Base-by-base conservation (phyloP, 1,139 yeast species). In the Yamadazyma trypodendri region DNA sequence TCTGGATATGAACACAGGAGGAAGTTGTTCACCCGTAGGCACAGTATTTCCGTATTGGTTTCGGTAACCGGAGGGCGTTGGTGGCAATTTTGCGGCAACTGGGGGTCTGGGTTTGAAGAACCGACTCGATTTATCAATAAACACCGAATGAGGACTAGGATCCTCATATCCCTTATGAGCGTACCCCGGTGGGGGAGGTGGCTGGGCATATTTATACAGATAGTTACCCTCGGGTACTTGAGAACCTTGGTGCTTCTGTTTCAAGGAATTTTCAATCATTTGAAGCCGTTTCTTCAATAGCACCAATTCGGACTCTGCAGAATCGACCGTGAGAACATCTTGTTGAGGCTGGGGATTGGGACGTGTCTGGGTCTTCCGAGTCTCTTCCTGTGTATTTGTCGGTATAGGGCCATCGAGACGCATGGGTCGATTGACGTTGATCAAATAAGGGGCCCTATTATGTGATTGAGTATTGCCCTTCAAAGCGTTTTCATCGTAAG, bases 401-500 rank as follows among this genome's bases (percentile, higher is more conserved):
- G 28, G 28, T 4, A 7, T 24, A 12, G 20, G 12, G 20, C 20
- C 20, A 13, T 9, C 14, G 10, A 27, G 29, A 8, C 29, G 18
- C n/a, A 60, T 45, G 6, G 66, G 67, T 27, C 45, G 53, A 27
- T 46, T 53, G 4, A 63, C 65, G 42, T 63, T 55, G 9, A 46
- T 39, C 22, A 57, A 42, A 43, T 61, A 60, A 4, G 65, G 21
- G 45, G 37, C 4, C 6, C 6, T 32, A 13, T 5, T 27, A 20
- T n/a, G 15, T 27, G 17, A 23, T 20, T 8, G 17, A 24, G 17
- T 18, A 25, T 29, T 39, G 22, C 15, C 20, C 7, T 27, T 31
- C 18, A 39, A 31, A 1, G 51, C 50, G 18, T 36, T 42, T 23
- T 49, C 51, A 21, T 58, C 58, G 41, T 66, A 68, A 10, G 39